A percentile compares a stretch with the other conserved stretches of the same genome.
Conservation (phyloP, 2,329 filamentous ascomycete genomes). For the Cercospora nicotianae region DNA sequence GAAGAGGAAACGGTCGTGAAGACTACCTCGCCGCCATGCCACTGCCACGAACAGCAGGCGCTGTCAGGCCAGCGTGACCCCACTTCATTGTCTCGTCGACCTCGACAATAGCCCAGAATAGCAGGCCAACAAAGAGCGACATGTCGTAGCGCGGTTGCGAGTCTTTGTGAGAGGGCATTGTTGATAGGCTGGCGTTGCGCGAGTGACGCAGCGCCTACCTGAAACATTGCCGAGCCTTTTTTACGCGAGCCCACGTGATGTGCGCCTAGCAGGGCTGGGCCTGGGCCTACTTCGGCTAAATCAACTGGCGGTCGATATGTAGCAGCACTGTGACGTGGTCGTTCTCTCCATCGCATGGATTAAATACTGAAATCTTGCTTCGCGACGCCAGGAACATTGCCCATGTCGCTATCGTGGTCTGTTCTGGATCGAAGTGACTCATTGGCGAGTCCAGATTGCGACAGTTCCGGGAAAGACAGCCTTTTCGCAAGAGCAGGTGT, state of each 20-base stretch:
- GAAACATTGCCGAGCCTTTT: not conserved
- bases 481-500: no score
- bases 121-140: slow-evolving; percentile 1
- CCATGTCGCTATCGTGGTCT: not conserved
- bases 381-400: not conserved
- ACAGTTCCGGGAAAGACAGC: not conserved
- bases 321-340: not conserved
- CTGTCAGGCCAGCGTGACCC: not conserved
- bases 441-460: not conserved
- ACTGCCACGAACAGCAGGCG: not conserved
- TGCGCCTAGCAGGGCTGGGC: not conserved
- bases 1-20: slow-evolving; percentile 2
- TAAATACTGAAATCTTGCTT: not conserved
- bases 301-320: not conserved
- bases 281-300: not conserved
- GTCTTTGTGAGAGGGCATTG: not conserved
- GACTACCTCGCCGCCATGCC: not conserved
- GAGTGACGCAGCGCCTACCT: slow-evolving; percentile 13
- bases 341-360: not conserved
- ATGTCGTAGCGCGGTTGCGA: slow-evolving; percentile 7
- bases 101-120: slow-evolving; percentile 10
- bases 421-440: not conserved
- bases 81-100: not conserved
- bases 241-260: not conserved
- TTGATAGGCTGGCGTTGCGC: slow-evolving; percentile 6